A percentile compares a stretch with the other conserved stretches of the same genome.
phyloP scores from a whole-genome alignment of 768 basidiomycete species.

The Crucibulum laeve region DNA sequence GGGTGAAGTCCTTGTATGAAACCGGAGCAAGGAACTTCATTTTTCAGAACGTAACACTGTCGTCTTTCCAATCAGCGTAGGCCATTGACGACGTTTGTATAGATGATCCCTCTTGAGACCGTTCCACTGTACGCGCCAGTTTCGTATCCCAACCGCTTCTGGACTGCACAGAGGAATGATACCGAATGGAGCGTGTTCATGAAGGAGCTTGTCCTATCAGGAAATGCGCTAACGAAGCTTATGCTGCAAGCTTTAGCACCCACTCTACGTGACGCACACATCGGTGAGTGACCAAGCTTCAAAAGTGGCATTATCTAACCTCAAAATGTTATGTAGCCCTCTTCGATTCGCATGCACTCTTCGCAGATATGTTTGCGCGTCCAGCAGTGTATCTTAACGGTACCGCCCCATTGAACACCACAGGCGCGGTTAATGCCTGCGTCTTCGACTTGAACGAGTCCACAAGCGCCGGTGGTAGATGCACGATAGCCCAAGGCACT shows the following conservation, averaged over 20 bases:
- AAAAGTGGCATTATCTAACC: not conserved
- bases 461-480: slow-evolving; percentile 17
- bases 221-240: slow-evolving; percentile 47
- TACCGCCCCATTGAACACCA: slow-evolving; percentile 42
- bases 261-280: slow-evolving; percentile 45
- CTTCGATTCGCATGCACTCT: slow-evolving; percentile 59
- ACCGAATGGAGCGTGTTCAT: slow-evolving; percentile 57
- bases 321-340: slow-evolving; percentile 29
- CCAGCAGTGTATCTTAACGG: slow-evolving; percentile 51
- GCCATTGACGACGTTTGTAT: not conserved
- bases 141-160: slow-evolving; percentile 48
- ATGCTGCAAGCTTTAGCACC: slow-evolving; percentile 47
- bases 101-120: slow-evolving; percentile 57
- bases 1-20: slow-evolving; percentile 51
- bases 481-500: slow-evolving; percentile 33
- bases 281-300: slow-evolving; percentile 47
- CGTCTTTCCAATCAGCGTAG: not conserved
- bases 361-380: slow-evolving; percentile 51
- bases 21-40: slow-evolving; percentile 63
- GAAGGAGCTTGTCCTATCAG: slow-evolving; percentile 44
- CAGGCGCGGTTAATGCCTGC: slow-evolving; percentile 26
- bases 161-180: slow-evolving; percentile 45
- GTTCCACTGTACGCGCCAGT: slow-evolving; percentile 40
- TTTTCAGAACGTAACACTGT: slow-evolving; percentile 57
- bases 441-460: slow-evolving; percentile 25